Base-by-base conservation (phyloP, 352 stramenopile genomes). In the Pythium angustatum region DNA sequence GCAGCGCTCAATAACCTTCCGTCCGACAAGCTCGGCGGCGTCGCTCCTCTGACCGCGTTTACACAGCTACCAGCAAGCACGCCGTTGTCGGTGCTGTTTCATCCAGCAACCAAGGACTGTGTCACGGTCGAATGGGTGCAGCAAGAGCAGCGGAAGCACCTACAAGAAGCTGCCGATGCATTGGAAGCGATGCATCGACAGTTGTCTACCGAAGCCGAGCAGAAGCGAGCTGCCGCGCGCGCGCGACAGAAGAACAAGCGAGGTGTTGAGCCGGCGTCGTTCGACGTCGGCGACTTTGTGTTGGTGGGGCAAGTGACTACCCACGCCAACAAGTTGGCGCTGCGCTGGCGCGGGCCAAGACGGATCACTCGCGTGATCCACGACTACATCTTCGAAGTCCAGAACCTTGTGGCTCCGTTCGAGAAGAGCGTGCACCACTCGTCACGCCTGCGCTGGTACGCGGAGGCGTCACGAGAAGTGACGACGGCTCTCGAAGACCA, bases 11-110 rank as follows among this genome's bases (percentile, higher is more conserved):
- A 78, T 44, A 34, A 65, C 0, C 40, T 49, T 5, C 56, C 58
- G 7, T 58, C 69, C 0, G 34, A 66, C 26, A 51, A 61, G 43
- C 59, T 79, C 0, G 69, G 69, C 15, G 62, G 65, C 2, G 34
- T 66, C 1, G 63, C 68, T 24, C 71, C 73, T 19, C 24, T 76
- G 0, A 75, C 64, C 10, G 66, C 68, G 6, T 76, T 81, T 47
- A 71, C 63, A 2, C 48, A 34, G 31, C 26, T 76, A 10, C 63
- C 68, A n/a, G 60, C 49, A 5, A 55, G 28, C 10, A 43, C n/a
- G 1, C 28, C 44, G 12, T n/a, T 55, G 43, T 11, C 14, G 7
- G 57, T 40, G 19, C 36, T 64, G 15, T 47, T 64, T 24, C 31
- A 57, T 24, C 57, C 45, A 2, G 11, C 17, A 34, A 68, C 38